A percentile compares a stretch with the other conserved stretches of the same genome.
These are phyloP conservation scores for Pleochaeta shiraiana DNA, from an alignment of 2,329 filamentous ascomycete species.

Conservation along the genomic window DNA sequence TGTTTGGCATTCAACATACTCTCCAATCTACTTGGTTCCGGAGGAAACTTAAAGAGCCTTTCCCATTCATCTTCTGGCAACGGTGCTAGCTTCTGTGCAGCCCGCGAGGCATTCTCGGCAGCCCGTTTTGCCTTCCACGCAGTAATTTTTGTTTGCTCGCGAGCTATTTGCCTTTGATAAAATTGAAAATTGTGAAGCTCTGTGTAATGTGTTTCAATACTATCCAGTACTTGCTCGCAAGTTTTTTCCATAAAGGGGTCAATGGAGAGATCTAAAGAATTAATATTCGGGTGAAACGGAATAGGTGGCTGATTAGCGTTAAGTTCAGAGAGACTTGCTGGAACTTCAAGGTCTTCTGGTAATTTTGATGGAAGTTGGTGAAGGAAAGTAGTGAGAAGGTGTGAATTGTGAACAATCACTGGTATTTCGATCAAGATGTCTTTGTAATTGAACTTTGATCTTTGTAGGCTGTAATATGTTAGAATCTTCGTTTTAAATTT, in stretches of 20 bases:
- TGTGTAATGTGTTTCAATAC: slow-evolving; percentile 94
- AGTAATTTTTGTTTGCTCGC: slow-evolving; percentile 91
- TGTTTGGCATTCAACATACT: slow-evolving; percentile 88
- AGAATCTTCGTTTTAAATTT: slow-evolving; percentile 5
- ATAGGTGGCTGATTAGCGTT: slow-evolving; percentile 37
- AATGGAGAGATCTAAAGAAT: slow-evolving; percentile 70
- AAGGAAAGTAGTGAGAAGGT: slow-evolving; percentile 85
- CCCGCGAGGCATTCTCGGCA: slow-evolving; percentile 73
- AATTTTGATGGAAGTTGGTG: slow-evolving; percentile 65
- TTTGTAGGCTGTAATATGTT: slow-evolving; percentile 48
- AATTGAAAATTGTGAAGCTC: slow-evolving; percentile 99
- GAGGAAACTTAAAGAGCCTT: slow-evolving; percentile 90
- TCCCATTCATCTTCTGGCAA: slow-evolving; percentile 98
- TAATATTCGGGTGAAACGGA: slow-evolving; percentile 70
- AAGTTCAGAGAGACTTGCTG: slow-evolving; percentile 59
- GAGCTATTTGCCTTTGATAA: slow-evolving; percentile 82
- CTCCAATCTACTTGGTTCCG: slow-evolving; percentile 82
- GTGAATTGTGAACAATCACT: slow-evolving; percentile 83
- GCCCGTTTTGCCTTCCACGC: slow-evolving; percentile 96
- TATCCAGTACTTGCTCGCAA: slow-evolving; percentile 85
- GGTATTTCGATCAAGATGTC: slow-evolving; percentile 87
- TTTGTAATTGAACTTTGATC: slow-evolving; percentile 80
- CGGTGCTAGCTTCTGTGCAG: slow-evolving; percentile 66
- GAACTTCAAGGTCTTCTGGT: slow-evolving; percentile 47
- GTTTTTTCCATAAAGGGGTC: slow-evolving; percentile 98